Conservation (phyloP, 1,139 yeast species). For the Waltiozyma sp. region DNA sequence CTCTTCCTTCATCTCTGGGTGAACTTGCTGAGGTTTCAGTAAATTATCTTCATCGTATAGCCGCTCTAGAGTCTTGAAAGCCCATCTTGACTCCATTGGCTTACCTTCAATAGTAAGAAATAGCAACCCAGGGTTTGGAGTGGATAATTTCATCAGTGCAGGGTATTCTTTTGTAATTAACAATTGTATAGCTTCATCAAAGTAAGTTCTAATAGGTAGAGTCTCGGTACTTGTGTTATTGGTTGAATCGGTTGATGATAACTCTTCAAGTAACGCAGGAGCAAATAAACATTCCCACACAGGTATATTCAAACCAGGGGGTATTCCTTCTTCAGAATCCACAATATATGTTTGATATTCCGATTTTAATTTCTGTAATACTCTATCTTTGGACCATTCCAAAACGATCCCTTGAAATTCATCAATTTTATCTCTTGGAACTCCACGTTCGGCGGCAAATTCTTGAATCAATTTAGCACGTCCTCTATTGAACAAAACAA, state of each 20-base stretch:
- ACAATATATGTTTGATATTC: conserved; percentile 16
- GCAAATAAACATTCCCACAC: conserved; percentile 38
- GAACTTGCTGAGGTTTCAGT: conserved; percentile 15
- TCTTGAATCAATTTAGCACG: conserved; percentile 39
- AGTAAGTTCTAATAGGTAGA: conserved; percentile 23
- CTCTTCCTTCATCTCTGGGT: conserved; percentile 39
- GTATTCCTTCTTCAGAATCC: conserved; percentile 14
- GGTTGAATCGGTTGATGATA: not conserved
- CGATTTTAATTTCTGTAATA: conserved; percentile 22
- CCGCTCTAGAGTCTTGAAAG: conserved; percentile 23
- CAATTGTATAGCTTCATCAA: conserved; percentile 23
- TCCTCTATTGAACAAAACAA: conserved; percentile 38
- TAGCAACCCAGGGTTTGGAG: conserved; percentile 36
- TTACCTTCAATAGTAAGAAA: conserved; percentile 44
- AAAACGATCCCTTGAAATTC: conserved; percentile 39
- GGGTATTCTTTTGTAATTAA: conserved; percentile 19
- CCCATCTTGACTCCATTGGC: conserved; percentile 36
- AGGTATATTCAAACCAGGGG: conserved; percentile 22
- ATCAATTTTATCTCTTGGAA: conserved; percentile 37
- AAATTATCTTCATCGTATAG: conserved; percentile 12
- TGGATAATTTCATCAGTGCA: conserved; percentile 14
- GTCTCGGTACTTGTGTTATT: not conserved
- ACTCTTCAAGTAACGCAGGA: conserved; percentile 34
- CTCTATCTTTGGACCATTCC: conserved; percentile 39
- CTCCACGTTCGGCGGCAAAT: conserved; percentile 39